phyloP scores from a whole-genome alignment of 257 asterid genomes.

The Linderniella brevidens region DNA sequence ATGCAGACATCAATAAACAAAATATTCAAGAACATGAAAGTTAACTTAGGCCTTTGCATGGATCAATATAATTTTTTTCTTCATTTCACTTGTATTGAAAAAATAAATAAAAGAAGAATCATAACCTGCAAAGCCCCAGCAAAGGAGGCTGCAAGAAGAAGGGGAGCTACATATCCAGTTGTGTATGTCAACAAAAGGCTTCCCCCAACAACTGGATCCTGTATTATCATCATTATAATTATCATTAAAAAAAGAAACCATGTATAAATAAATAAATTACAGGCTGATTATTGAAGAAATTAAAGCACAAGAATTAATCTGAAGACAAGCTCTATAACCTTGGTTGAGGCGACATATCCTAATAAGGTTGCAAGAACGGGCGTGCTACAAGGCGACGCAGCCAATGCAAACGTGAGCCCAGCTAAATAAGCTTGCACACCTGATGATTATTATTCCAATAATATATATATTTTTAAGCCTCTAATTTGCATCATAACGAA shows the following conservation, averaged over 20 bases:
- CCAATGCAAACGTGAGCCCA: slow-evolving; percentile 93
- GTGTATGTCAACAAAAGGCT: slow-evolving; percentile 84
- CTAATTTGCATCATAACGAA: too few species aligned
- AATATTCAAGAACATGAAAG: background rate
- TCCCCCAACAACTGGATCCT: slow-evolving; percentile 84
- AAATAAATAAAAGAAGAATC: too few species aligned
- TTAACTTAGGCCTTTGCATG: too few species aligned
- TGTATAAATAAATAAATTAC: too few species aligned
- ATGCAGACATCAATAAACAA: background rate
- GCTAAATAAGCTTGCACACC: slow-evolving; percentile 96
- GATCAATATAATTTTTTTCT: too few species aligned
- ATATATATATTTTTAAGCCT: too few species aligned
- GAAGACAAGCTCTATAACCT: too few species aligned
- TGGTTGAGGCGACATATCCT: slow-evolving; percentile 85
- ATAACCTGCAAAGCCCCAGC: slow-evolving; percentile 94
- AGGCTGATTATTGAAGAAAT: too few species aligned
- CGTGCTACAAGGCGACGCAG: slow-evolving; percentile 96
- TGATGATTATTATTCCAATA: too few species aligned
- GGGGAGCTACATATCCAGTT: slow-evolving; percentile 87
- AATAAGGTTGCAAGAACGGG: slow-evolving; percentile 84
- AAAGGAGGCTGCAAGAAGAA: slow-evolving; percentile 94
- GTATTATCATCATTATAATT: too few species aligned
- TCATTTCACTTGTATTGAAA: too few species aligned
- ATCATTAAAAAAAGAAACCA: background rate
- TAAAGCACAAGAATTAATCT: too few species aligned